These are phyloP conservation scores for Penicillium antarcticum DNA, from an alignment of 495 filamentous ascomycete genomes.

Conservation along the genomic window DNA sequence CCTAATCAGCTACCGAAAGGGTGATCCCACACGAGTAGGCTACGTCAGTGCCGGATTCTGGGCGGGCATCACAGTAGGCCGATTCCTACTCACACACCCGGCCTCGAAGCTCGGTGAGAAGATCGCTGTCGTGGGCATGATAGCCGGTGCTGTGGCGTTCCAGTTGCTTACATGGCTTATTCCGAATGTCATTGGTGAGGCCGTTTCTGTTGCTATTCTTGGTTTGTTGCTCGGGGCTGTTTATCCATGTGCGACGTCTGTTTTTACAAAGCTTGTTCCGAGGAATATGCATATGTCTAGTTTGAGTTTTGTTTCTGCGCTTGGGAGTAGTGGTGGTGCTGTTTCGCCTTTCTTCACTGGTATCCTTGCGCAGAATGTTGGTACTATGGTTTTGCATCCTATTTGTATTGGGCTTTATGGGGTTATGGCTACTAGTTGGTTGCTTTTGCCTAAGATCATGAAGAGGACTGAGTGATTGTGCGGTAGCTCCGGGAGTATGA, in stretches of 20 bases:
- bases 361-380: constrained; percentile 62
- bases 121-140: constrained; percentile 57
- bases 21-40: constrained; percentile 63
- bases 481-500: too few species aligned
- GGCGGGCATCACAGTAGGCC: constrained; percentile 71
- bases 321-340: constrained; percentile 73
- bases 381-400: constrained; percentile 74
- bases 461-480: constrained; percentile 27
- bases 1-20: constrained; percentile 65
- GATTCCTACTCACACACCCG: constrained; percentile 62
- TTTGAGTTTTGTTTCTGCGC: constrained; percentile 66
- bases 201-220: constrained; percentile 66
- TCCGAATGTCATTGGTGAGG: constrained; percentile 66
- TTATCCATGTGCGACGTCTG: constrained; percentile 66
- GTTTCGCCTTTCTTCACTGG: constrained; percentile 74
- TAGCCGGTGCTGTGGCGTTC: constrained; percentile 57
- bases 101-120: constrained; percentile 68
- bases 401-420: constrained; percentile 64
- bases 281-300: constrained; percentile 61
- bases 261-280: constrained; percentile 62
- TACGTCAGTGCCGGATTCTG: constrained; percentile 85
- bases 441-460: constrained; percentile 26
- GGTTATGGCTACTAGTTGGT: constrained; percentile 67
- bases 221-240: constrained; percentile 77
- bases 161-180: constrained; percentile 74